Conservation (phyloP, 2,329 filamentous ascomycete species). For the Aspergillus sp. region DNA sequence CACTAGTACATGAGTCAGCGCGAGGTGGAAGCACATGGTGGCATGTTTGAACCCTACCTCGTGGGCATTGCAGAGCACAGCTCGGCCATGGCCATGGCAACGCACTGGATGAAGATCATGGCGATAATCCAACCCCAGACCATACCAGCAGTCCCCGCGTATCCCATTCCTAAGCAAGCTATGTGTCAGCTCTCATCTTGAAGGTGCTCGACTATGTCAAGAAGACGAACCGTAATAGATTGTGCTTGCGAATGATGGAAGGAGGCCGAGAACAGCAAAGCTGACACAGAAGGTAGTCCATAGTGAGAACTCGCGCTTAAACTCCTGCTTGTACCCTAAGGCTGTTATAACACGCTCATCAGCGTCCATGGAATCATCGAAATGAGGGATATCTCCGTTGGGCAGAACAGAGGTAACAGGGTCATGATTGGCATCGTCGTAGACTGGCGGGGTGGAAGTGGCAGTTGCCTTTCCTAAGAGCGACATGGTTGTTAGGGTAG, state of each 20-base stretch:
- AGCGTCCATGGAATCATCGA: constrained; percentile 40
- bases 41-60: constrained; percentile 40
- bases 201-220: neutral
- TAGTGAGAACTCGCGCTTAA: constrained; percentile 72
- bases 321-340: constrained; percentile 62
- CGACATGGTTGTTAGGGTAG: constrained; percentile 8
- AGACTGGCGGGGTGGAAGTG: constrained; percentile 22
- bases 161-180: constrained; percentile 49
- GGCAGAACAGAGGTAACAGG: constrained; percentile 43
- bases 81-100: constrained; percentile 72
- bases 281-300: constrained; percentile 77
- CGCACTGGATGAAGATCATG: constrained; percentile 72
- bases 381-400: constrained; percentile 43
- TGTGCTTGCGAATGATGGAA: constrained; percentile 74
- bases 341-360: constrained; percentile 50
- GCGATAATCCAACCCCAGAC: constrained; percentile 77
- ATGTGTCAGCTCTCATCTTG: constrained; percentile 10
- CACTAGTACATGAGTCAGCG: constrained; percentile 41
- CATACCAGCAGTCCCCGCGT: constrained; percentile 66
- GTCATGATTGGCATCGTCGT: constrained; percentile 33
- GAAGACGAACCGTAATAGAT: constrained; percentile 67
- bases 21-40: neutral
- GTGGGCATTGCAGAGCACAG: constrained; percentile 75
- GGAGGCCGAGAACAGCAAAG: constrained; percentile 72
- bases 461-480: constrained; percentile 3